These are phyloP conservation scores for Aegilops tauschii DNA, from an alignment of 176 grass and related monocot species.

Conservation along the genomic window DNA sequence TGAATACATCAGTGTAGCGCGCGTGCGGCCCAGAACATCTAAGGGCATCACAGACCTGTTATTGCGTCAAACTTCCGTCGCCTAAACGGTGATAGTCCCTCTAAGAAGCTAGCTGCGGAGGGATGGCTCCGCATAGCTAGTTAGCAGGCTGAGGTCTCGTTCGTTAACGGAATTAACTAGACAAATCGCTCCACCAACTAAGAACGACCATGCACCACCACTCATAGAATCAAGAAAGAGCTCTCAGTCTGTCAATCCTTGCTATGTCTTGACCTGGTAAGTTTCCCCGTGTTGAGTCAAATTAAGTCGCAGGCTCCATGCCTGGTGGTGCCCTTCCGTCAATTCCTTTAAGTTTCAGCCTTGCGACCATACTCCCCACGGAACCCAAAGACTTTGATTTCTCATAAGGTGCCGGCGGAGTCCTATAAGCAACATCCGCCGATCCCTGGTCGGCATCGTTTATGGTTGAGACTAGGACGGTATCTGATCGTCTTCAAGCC, in stretches of 20 bases:
- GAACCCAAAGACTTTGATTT: slow-evolving; percentile 90
- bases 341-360: slow-evolving; percentile 38
- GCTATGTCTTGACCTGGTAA: slow-evolving; percentile 58
- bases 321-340: slow-evolving; percentile 26
- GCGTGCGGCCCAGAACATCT: slow-evolving; percentile 78
- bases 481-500: slow-evolving; percentile 70
- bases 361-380: slow-evolving; percentile 19
- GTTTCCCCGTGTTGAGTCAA: slow-evolving; percentile 52
- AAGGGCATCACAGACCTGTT: slow-evolving; percentile 89
- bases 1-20: slow-evolving; percentile 88
- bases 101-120: slow-evolving; percentile 71
- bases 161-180: slow-evolving; percentile 65
- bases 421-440: slow-evolving; percentile 71
- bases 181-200: slow-evolving; percentile 69
- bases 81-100: slow-evolving; percentile 74
- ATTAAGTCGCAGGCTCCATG: slow-evolving; percentile 41
- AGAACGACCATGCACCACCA: slow-evolving; percentile 44
- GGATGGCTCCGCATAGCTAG: slow-evolving; percentile 55
- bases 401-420: slow-evolving; percentile 80
- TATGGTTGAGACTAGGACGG: slow-evolving; percentile 77
- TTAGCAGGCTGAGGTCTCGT: slow-evolving; percentile 63
- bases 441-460: slow-evolving; percentile 64
- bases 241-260: slow-evolving; percentile 58
- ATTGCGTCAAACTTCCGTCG: slow-evolving; percentile 78
- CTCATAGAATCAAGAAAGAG: slow-evolving; percentile 67